These are phyloP conservation scores for Boletus mariae DNA, from an alignment of 1,284 basidiomycete genomes.

Conservation along the genomic window DNA sequence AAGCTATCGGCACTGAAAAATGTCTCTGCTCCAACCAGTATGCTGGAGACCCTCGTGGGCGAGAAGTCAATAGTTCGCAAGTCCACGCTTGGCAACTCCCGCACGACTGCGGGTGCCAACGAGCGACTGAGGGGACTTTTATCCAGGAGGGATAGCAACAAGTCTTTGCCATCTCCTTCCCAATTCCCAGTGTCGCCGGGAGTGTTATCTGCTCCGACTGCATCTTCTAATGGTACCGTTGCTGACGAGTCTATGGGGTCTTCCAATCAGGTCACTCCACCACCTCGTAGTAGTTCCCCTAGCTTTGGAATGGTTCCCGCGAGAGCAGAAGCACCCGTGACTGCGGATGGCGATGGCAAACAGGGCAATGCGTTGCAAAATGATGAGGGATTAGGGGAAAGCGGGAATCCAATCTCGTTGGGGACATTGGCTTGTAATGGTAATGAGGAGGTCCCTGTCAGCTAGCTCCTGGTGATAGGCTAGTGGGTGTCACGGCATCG, in stretches of 20 bases:
- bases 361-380: constrained; percentile 3
- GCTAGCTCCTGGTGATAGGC: constrained; percentile 4
- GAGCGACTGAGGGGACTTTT: constrained; percentile 34
- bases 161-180: constrained; percentile 28
- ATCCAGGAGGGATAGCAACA: constrained; percentile 30
- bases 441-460: constrained; percentile 10
- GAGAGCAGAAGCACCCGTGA: constrained; percentile 7
- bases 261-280: constrained; percentile 18
- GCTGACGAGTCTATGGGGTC: constrained; percentile 11
- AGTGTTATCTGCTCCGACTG: constrained; percentile 1
- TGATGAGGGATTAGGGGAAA: constrained; percentile 8
- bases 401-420: constrained; percentile 8
- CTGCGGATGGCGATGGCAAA: constrained; percentile 7
- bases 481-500: not conserved
- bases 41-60: constrained; percentile 78
- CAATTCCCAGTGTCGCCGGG: constrained; percentile 24
- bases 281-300: constrained; percentile 19
- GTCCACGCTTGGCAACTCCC: constrained; percentile 24
- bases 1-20: constrained; percentile 71
- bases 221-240: constrained; percentile 9
- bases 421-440: constrained; percentile 7
- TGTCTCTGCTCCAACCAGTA: constrained; percentile 62
- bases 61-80: constrained; percentile 59
- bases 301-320: constrained; percentile 4
- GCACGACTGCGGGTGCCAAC: constrained; percentile 25